Evolutionary conservation across 208 protist genomes (phyloP), one percentile per base, ranked within the genome.

Genomic region (Naegleria lovaniensis): DNA sequence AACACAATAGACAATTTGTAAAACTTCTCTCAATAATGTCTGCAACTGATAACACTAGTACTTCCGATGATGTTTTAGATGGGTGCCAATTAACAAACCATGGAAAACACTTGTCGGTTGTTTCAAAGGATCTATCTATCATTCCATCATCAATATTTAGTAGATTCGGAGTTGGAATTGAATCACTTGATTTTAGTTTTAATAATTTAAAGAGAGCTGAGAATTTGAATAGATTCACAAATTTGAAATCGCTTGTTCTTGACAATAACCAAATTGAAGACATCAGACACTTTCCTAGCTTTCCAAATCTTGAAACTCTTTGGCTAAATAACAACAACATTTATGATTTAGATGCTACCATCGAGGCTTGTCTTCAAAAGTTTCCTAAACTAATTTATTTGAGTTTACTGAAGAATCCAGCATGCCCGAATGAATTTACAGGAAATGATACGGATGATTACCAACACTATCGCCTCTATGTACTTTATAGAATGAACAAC

Each of bases 271-370:
- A n/a, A 6, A 43, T 94, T 22, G 41, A 58, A 36, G 88, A 83
- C 25, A 29, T 93, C 4, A 52, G 36, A 29, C 40, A 59, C 51
- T 84, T 95, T 19, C 93, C 93, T 85, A 51, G 25, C 5, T 89
- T 95, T 55, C 29, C 40, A 88, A 67, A 92, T 9, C 85, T 95
- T 52, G 58, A 94, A 43, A 94, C 93, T n/a, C 38, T 95, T 38
- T 95, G 93, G 93, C 25, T 95, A 33, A 95, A 95, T 58, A 94
- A 94, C 40, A 95, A 95, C 55, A n/a, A 58, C 51, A 83, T 95
- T 40, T 52, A 75, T 38, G 90, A 95, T 90, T 38, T 94, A 11
- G 93, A 95, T n/a, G 91, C 39, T n/a, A 76, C 93, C 0, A 59
- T 95, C 9, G 22, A 85, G 11, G 25, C 55, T 83, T 16, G 94